Base-by-base conservation (phyloP, 2,329 filamentous ascomycete genomes). In the Colletotrichum costaricense region DNA sequence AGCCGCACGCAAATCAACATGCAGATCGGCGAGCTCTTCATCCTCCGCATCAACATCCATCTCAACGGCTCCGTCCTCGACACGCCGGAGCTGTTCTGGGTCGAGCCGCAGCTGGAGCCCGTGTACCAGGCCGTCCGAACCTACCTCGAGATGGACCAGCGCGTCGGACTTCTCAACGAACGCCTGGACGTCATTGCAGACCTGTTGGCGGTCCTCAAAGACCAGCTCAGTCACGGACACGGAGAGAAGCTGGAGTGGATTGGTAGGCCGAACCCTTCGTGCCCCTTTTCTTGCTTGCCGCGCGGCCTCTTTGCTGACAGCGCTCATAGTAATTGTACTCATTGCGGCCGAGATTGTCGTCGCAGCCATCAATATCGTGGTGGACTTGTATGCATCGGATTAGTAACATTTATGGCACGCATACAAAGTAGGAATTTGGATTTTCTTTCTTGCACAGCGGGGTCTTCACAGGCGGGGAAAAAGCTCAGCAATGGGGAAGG, bases 21-120 rank as follows among this genome's bases (percentile, higher is more conserved):
- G 95, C 95, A 98, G 84, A 98, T 99, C 74, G 97, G 97, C 81
- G 95, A 99, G 85, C 90, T 99, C 67, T 99, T 99, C 83, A 98
- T 99, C 80, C 87, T 99, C 38, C 92, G 97, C 73, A 98, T 99
- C 85, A 98, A 97, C 82, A 98, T 99, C 79, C 97, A 99, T 84
- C 89, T 99, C 63, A 98, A 98, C 82, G 97, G 97, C 42, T 97
- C 94, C 35, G 95, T 99, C 6, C 92, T 99, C 52, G 97, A 99
- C 82, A 97, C 95, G 11, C 97, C 97, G 0, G 97, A 99, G 84
- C 89, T 99, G 55, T 98, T 99, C 89, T 99, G 97, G 97, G 94
- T 96, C 38, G 97, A 99, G 84, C 97, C 97, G 9, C 95, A 98
- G 82, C 89, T 99, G 7, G 97, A 99, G 80, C 97, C 97, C 5